These are phyloP conservation scores for Termitomyces sp. DNA, from an alignment of 768 basidiomycete genomes.

Conservation along the genomic window DNA sequence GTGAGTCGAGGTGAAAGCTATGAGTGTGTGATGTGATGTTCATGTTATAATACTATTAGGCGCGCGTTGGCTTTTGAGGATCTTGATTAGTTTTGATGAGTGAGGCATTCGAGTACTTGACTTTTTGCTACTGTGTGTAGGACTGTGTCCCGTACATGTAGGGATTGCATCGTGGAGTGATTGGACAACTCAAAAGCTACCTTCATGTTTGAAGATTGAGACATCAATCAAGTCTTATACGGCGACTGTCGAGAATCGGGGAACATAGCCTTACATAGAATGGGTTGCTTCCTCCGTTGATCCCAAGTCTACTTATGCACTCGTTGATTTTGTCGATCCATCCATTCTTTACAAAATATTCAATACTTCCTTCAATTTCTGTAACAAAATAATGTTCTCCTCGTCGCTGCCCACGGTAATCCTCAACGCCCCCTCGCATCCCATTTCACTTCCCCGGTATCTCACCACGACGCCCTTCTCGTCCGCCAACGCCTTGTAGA, in stretches of 20 bases:
- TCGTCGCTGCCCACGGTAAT: conserved; percentile 84
- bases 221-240: neutral
- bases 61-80: neutral
- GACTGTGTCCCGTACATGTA: neutral
- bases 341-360: conserved; percentile 14
- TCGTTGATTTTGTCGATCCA: neutral
- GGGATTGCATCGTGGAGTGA: neutral
- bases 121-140: neutral
- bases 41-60: neutral
- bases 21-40: neutral
- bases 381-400: conserved; percentile 64
- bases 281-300: no score
- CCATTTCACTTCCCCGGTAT: conserved; percentile 80
- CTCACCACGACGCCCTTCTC: conserved; percentile 84
- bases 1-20: neutral
- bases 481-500: conserved; percentile 85
- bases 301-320: neutral
- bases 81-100: neutral
- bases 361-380: conserved; percentile 48
- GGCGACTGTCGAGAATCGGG: neutral
- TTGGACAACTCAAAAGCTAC: neutral
- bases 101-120: neutral
- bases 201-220: no score
- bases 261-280: no score
- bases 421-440: conserved; percentile 82